A percentile compares a stretch with the other conserved stretches of the same genome.
phyloP scores from a whole-genome alignment of 192 early-diverging fungal species.

The Glomus cerebriforme region DNA sequence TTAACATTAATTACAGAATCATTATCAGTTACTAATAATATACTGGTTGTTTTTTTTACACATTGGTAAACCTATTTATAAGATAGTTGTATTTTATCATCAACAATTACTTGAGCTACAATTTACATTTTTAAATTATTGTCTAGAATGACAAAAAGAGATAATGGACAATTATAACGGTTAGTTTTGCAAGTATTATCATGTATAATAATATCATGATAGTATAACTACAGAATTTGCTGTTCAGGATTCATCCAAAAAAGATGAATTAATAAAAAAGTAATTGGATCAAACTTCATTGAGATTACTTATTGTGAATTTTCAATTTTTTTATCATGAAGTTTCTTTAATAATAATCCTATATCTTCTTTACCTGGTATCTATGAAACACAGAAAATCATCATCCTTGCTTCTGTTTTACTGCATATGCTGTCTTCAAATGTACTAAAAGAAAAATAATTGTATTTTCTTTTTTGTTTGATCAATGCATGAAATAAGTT shows the following conservation, averaged over 20 bases:
- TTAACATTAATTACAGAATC: neutral
- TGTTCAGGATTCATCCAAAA: neutral
- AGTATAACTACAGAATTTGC: neutral
- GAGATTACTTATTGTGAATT: neutral
- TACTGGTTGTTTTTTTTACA: neutral
- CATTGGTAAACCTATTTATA: neutral
- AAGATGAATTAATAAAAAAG: neutral
- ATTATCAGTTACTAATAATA: neutral
- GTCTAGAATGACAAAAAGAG: neutral
- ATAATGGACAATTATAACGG: neutral
- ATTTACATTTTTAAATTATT: neutral
- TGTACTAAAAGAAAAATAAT: too few species aligned
- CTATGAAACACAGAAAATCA: too few species aligned
- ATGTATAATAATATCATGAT: neutral
- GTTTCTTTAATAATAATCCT: neutral
- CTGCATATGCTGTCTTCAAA: too few species aligned
- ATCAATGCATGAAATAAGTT: too few species aligned
- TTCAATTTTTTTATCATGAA: conserved; percentile 1
- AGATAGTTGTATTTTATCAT: neutral
- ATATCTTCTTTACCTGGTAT: neutral
- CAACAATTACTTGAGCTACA: neutral
- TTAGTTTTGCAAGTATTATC: neutral
- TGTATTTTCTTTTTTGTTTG: too few species aligned
- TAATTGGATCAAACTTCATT: neutral
- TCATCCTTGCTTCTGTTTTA: too few species aligned